Evolutionary conservation across 1,284 basidiomycete species (phyloP), one percentile per base, ranked within the genome.

Genomic region (Heterobasidion annosum): DNA sequence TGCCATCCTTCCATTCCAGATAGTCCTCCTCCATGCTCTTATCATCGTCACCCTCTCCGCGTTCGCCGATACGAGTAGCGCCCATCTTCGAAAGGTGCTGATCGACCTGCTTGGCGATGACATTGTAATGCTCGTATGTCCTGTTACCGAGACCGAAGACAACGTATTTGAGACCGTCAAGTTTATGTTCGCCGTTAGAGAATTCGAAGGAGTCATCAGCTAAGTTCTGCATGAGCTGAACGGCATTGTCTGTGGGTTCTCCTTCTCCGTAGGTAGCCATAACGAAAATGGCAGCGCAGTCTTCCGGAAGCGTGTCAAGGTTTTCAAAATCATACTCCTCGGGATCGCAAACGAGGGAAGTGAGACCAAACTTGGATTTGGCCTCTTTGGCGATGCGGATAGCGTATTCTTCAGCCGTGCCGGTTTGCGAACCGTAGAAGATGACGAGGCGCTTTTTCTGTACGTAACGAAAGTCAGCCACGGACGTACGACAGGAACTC

Each of bases 11-110:
- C 96, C 96, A 99, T 60, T 92, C 93, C n/a, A 99, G 81, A 69
- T 98, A 99, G 72, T 99, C 96, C 74, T 99, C 97, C 70, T 99
- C 96, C 92, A 99, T 96, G 67, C 91, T 94, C 78, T 97, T 97
- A 72, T 99, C 96, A 68, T 99, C 96, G 66, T 99, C 96, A 62
- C 96, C 96, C 72, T 98, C 94, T 16, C 96, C 97, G 45, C 88
- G 81, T 68, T 90, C 87, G 52, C 95, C 95, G 52, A 99, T 91
- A 57, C 93, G 84, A 57, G 79, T 72, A 34, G 85, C 97, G 35
- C 94, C 95, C 74, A 96, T 87, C 62, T 85, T 83, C 8, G 78
- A 67, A 55, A 99, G 75, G 47, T 83, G 73, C 5, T 75, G 66
- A 67, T 99, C 95, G 57, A 96, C 78, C 61, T 87, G 84, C 55